Conservation (phyloP, 208 protist species). For the Vickermania spadyakhi region DNA sequence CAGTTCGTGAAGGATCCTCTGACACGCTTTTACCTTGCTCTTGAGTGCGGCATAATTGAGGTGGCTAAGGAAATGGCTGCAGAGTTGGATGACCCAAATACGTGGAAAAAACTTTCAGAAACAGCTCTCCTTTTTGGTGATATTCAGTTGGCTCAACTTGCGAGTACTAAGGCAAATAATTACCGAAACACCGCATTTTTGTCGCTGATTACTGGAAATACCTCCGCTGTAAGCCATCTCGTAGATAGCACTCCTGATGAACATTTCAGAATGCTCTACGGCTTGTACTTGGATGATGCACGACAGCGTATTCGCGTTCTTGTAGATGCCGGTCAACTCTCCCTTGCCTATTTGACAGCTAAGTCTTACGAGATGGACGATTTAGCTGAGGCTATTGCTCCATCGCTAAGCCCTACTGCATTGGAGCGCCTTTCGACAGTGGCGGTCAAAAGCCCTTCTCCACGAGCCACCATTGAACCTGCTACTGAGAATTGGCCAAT, state of each 20-base stretch:
- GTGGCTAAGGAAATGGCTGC: conserved; percentile 83
- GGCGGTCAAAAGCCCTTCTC: neutral
- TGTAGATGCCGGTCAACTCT: conserved; percentile 46
- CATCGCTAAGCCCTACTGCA: conserved; percentile 40
- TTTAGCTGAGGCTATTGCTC: conserved; percentile 38
- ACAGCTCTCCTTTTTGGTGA: conserved; percentile 94
- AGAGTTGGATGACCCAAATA: conserved; percentile 85
- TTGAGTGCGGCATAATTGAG: conserved; percentile 98
- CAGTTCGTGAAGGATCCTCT: conserved; percentile 97
- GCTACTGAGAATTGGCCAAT: conserved; percentile 75
- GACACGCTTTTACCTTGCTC: conserved; percentile 95
- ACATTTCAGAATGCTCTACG: conserved; percentile 90
- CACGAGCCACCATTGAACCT: conserved; percentile 10
- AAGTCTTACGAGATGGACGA: conserved; percentile 85
- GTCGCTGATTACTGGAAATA: conserved; percentile 95
- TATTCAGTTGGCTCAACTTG: conserved; percentile 93
- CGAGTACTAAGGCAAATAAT: conserved; percentile 91
- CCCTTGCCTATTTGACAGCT: conserved; percentile 86
- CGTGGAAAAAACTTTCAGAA: conserved; percentile 90
- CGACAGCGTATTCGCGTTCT: conserved; percentile 82
- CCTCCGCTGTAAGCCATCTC: conserved; percentile 90
- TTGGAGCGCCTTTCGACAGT: conserved; percentile 21
- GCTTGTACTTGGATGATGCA: conserved; percentile 91
- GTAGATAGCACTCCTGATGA: conserved; percentile 86
- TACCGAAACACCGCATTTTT: conserved; percentile 91